Percentiles rank a stretch among this genome's conserved stretches.
Conservation (phyloP, 1,284 basidiomycete genomes). For the Ceratobasidium sp. region DNA sequence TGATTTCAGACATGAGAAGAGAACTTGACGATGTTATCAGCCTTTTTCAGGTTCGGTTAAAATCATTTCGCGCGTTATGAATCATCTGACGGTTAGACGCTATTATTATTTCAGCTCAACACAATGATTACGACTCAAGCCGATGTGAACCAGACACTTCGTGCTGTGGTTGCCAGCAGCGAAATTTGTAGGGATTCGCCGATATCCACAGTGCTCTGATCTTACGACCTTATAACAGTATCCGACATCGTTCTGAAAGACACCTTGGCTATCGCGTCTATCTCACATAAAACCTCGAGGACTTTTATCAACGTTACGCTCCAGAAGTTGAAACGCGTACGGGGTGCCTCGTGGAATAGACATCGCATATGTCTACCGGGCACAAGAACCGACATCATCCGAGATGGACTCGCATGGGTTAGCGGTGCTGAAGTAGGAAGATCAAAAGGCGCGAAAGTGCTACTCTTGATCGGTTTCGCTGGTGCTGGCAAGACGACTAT, state of each 20-base stretch:
- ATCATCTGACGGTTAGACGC: too few species aligned
- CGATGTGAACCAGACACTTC: neutral
- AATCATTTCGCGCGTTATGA: too few species aligned
- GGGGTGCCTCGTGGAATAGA: constrained; percentile 13
- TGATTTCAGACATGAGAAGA: neutral
- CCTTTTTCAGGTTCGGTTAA: constrained; percentile 6
- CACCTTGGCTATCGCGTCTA: neutral
- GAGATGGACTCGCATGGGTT: neutral
- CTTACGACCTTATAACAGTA: neutral
- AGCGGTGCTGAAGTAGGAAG: neutral
- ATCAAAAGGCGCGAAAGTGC: neutral
- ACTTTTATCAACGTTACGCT: neutral
- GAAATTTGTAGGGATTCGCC: neutral
- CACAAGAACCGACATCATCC: constrained; percentile 2
- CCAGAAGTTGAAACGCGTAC: neutral
- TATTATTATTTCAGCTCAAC: neutral
- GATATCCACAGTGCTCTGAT: neutral
- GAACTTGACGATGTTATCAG: neutral
- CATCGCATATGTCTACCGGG: neutral
- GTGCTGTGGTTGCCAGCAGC: neutral
- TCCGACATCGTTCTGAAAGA: neutral
- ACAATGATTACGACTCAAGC: neutral
- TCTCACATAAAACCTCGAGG: neutral
- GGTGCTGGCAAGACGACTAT: constrained; percentile 15
- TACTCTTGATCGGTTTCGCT: constrained; percentile 9